Base-by-base conservation (phyloP, 2,329 filamentous ascomycete species). In the Aspergillus hiratsukae region DNA sequence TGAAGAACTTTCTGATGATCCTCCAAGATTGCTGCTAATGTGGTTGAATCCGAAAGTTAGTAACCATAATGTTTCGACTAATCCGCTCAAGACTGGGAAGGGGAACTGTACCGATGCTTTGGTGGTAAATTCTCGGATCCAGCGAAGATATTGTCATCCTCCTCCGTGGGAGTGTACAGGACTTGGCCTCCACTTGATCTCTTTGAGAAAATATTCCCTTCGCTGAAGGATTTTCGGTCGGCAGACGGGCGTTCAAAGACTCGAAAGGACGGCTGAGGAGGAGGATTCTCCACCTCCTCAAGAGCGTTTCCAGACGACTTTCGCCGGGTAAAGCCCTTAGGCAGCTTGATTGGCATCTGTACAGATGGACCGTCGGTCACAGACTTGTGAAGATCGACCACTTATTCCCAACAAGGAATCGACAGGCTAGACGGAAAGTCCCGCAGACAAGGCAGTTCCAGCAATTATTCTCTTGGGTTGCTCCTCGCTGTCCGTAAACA, bases 271-370 rank as follows among this genome's bases (percentile, higher is more conserved):
- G 78, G 68, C 51, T 73, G 72, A 14, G 67, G 66, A 29, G 72
- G 67, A 29, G 72, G 66, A 27, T 71, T 69, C 55, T 73, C 72
- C 43, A 73, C 66, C 52, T 80, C 77, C 29, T 83, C 81, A 59
- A 83, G 69, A 52, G 73, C 76, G 72, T 82, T 81, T 49, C 78
- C 80, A 58, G 80, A 80, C 57, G 80, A 83, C 70, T 82, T 82
- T 63, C 81, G 78, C 65, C 80, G 76, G 61, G 72, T 70, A 65
- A 83, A 82, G 57, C 75, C 72, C 66, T 81, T 83, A 52, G 81
- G 78, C 50, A 81, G 71, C 69, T 83, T 82, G 68, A 81, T 82
- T 66, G 81, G 81, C 80, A 83, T 83, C 54, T 59, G 57, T 49
- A 51, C 55, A 58, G 27, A 54, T 35, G 29, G 37, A 48, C 41